phyloP scores from a whole-genome alignment of 176 grass and related monocot species.

The Bonia amplexicaulis region DNA sequence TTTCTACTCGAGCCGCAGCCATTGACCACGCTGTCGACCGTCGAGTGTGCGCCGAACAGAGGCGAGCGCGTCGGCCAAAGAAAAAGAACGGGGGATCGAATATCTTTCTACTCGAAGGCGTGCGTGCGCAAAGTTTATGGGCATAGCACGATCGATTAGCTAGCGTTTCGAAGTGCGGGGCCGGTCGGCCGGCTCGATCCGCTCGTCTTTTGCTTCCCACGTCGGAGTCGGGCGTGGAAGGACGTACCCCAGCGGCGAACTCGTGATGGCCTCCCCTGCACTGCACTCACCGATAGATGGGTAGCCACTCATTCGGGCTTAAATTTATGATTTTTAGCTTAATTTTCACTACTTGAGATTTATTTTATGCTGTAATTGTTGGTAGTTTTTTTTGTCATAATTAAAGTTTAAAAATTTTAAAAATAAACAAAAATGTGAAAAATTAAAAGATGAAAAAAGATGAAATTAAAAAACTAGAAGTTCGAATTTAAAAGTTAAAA shows the following conservation, averaged over 20 bases:
- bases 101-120: neutral
- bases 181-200: neutral
- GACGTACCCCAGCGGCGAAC: neutral
- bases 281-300: neutral
- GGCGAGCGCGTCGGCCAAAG: neutral
- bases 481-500: too few species aligned
- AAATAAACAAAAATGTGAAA: too few species aligned
- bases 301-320: too few species aligned
- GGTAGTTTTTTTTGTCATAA: too few species aligned
- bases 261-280: constrained; percentile 13
- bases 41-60: neutral
- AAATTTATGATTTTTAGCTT: too few species aligned
- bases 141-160: neutral
- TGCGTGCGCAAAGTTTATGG: neutral
- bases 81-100: neutral
- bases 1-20: neutral
- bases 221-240: constrained; percentile 2
- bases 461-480: too few species aligned
- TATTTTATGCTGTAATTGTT: too few species aligned
- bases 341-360: too few species aligned
- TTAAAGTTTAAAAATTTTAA: too few species aligned
- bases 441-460: too few species aligned
- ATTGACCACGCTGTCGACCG: neutral
- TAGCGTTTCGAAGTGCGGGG: neutral
- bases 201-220: too few species aligned